Evolutionary conservation across 2,329 filamentous ascomycete species (phyloP).

Genomic region (Epichloe scottii): DNA sequence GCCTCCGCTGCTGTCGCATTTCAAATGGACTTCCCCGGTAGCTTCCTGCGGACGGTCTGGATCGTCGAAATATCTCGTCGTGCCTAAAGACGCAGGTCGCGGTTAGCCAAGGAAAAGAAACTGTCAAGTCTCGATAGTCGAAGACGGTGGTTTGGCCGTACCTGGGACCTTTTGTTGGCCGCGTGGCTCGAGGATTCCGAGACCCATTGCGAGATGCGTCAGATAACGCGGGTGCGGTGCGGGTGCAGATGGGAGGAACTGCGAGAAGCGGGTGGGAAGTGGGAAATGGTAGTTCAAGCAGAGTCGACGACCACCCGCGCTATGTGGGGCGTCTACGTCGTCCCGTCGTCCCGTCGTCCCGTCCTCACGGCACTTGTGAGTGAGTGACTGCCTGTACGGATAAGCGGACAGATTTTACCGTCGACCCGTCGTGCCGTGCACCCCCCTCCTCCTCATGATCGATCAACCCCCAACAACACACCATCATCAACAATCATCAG

Average conservation of each 20-base stretch:
- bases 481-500: background rate
- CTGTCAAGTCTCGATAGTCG: background rate
- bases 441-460: too few species aligned
- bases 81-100: constrained; percentile 29
- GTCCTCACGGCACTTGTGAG: too few species aligned
- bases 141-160: constrained; percentile 25
- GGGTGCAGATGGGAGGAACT: background rate
- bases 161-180: constrained; percentile 61
- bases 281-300: background rate
- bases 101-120: background rate
- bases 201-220: too few species aligned
- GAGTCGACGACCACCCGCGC: too few species aligned
- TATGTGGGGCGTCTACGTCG: too few species aligned
- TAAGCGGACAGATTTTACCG: too few species aligned
- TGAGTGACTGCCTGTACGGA: too few species aligned
- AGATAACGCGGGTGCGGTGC: too few species aligned
- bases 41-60: constrained; percentile 33
- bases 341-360: too few species aligned
- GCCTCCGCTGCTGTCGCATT: constrained; percentile 57
- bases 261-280: background rate
- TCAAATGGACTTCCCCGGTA: constrained; percentile 39
- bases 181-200: constrained; percentile 61
- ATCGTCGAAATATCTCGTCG: constrained; percentile 53
- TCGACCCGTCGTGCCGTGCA: too few species aligned
- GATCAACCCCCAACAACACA: too few species aligned